These are phyloP conservation scores for Cladochytrium replicatum DNA, from an alignment of 192 early-diverging fungal genomes.

Conservation along the genomic window DNA sequence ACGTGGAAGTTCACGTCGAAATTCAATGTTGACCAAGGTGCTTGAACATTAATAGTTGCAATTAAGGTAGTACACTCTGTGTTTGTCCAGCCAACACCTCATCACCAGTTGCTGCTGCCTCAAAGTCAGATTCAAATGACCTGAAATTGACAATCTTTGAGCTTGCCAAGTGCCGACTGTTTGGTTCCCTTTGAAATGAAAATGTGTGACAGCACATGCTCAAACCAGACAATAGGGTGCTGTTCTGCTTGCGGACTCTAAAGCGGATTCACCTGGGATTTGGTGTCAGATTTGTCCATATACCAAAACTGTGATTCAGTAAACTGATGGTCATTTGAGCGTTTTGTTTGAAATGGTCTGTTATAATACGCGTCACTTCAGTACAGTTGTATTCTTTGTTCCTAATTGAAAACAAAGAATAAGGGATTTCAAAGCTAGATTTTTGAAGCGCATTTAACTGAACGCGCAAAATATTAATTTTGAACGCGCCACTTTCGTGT, in stretches of 20 bases:
- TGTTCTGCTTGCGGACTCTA: constrained; percentile 36
- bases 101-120: background rate
- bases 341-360: constrained; percentile 45
- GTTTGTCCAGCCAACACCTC: background rate
- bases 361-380: too few species aligned
- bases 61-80: background rate
- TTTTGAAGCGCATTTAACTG: too few species aligned
- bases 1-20: constrained; percentile 16
- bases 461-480: too few species aligned
- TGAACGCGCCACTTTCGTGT: too few species aligned
- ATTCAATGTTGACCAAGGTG: constrained; percentile 8
- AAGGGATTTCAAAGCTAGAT: too few species aligned
- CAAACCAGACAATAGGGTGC: constrained; percentile 21
- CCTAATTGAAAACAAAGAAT: too few species aligned
- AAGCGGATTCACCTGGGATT: constrained; percentile 31
- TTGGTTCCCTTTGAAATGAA: constrained; percentile 18
- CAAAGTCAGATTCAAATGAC: background rate
- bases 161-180: constrained; percentile 19
- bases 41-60: background rate
- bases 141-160: constrained; percentile 30
- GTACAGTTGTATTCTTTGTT: too few species aligned
- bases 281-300: constrained; percentile 45
- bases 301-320: constrained; percentile 22
- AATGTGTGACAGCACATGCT: constrained; percentile 17
- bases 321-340: constrained; percentile 24